Conservation (phyloP, 352 stramenopile species). For the Globisporangium paroecandrum region DNA sequence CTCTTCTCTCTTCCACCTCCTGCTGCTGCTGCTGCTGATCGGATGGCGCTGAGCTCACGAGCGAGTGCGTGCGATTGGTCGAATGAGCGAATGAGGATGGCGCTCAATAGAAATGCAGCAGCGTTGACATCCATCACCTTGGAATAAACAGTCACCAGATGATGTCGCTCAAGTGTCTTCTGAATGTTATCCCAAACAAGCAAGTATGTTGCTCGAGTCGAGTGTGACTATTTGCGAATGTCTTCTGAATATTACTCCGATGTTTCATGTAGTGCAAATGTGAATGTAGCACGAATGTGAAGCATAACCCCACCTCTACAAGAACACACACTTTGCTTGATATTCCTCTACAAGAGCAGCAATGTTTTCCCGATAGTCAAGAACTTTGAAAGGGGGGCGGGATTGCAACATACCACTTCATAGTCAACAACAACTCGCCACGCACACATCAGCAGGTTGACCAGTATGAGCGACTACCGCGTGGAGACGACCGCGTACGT, state of each 20-base stretch:
- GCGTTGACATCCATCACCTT: too few relatives aligned
- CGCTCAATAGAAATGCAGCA: too few relatives aligned
- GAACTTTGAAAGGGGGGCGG: not conserved
- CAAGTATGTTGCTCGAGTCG: not conserved
- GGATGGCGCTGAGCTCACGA: not conserved
- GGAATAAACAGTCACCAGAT: too few relatives aligned
- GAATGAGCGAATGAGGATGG: too few relatives aligned
- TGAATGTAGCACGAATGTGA: not conserved
- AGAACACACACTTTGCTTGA: slow-evolving; percentile 11
- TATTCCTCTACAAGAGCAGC: slow-evolving; percentile 25
- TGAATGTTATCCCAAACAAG: not conserved
- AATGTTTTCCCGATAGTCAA: not conserved
- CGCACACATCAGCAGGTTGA: not conserved
- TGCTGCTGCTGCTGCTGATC: not conserved
- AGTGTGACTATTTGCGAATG: not conserved
- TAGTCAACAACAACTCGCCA: not conserved
- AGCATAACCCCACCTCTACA: not conserved
- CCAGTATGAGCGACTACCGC: slow-evolving; percentile 61
- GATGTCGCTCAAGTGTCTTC: too few relatives aligned
- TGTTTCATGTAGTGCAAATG: not conserved
- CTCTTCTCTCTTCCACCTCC: not conserved
- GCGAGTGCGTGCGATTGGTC: too few relatives aligned
- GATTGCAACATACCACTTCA: not conserved
- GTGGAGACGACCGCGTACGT: slow-evolving; percentile 59
- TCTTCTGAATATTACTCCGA: slow-evolving; percentile 1